Percentiles rank a stretch among this genome's conserved stretches.
Conservation (phyloP, 179 eudicot species). For the Pouteria campechiana region DNA sequence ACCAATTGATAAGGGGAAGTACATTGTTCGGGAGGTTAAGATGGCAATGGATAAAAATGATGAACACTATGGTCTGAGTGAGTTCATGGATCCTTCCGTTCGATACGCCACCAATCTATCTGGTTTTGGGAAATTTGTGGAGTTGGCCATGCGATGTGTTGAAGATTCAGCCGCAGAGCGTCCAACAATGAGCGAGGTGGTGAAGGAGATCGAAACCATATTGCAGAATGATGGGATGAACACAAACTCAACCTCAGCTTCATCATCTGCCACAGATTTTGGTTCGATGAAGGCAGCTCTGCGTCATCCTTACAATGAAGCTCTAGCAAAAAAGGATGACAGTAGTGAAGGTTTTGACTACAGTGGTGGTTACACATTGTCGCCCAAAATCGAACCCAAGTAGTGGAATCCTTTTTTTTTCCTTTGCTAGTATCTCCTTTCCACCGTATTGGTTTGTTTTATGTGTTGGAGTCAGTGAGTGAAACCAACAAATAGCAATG, state of each 20-base stretch:
- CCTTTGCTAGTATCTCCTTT: too few species aligned
- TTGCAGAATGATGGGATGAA: slow-evolving; percentile 48
- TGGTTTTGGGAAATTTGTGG: slow-evolving; percentile 44
- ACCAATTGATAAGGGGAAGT: slow-evolving; percentile 85
- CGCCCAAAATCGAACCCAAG: slow-evolving; percentile 56
- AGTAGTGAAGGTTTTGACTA: slow-evolving; percentile 46
- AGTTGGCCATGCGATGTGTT: slow-evolving; percentile 69
- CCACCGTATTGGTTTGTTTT: background rate
- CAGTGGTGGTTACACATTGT: slow-evolving; percentile 51
- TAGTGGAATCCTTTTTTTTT: background rate
- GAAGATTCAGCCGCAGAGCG: slow-evolving; percentile 72
- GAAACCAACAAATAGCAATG: too few species aligned
- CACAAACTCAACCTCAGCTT: slow-evolving; percentile 65
- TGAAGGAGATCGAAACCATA: slow-evolving; percentile 55
- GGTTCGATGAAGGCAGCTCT: slow-evolving; percentile 27
- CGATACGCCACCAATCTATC: slow-evolving; percentile 17
- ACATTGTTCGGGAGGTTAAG: slow-evolving; percentile 68
- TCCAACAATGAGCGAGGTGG: slow-evolving; percentile 77
- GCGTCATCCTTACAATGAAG: slow-evolving; percentile 34
- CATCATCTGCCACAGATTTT: slow-evolving; percentile 60
- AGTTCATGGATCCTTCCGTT: slow-evolving; percentile 53
- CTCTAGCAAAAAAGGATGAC: slow-evolving; percentile 13
- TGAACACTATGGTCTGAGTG: slow-evolving; percentile 37
- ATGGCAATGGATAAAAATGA: slow-evolving; percentile 28
- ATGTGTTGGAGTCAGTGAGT: too few species aligned